Evolutionary conservation across 108 stramenopile species (phyloP).

Genomic region (Skeletonema menzelii): DNA sequence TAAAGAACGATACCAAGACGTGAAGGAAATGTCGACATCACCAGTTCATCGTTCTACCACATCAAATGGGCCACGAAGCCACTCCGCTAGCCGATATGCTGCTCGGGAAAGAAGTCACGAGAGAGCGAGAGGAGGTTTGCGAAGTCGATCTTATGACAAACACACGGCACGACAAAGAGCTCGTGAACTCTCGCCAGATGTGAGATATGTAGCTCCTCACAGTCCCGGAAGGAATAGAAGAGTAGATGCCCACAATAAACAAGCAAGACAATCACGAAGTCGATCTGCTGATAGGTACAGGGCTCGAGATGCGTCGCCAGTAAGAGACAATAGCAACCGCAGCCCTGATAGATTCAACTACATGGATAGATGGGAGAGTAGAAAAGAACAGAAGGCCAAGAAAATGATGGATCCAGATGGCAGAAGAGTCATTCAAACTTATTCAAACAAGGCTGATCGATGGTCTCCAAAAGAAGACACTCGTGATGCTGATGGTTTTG

Average conservation of each 20-base stretch:
- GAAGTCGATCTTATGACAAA: neutral
- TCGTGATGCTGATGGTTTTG: neutral
- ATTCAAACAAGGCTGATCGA: neutral
- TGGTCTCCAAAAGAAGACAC: slow-evolving; percentile 11
- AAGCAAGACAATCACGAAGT: neutral
- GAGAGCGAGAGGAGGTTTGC: neutral
- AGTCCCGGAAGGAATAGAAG: neutral
- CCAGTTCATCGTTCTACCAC: neutral
- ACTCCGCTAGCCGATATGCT: neutral
- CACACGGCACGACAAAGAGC: neutral
- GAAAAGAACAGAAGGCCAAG: slow-evolving; percentile 11
- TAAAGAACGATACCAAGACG: slow-evolving; percentile 25
- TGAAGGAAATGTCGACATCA: slow-evolving; percentile 10
- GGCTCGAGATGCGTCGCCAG: neutral
- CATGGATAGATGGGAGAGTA: slow-evolving; percentile 19
- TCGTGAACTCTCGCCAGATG: neutral
- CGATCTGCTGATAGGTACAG: neutral
- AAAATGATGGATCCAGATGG: neutral
- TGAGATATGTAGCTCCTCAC: neutral
- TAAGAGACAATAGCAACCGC: neutral
- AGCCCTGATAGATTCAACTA: neutral
- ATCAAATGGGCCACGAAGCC: neutral
- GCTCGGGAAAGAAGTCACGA: neutral
- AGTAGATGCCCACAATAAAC: neutral
- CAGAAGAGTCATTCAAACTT: neutral